phyloP scores from a whole-genome alignment of 73 alveolate genomes.

The Paramecium octaurelia region DNA sequence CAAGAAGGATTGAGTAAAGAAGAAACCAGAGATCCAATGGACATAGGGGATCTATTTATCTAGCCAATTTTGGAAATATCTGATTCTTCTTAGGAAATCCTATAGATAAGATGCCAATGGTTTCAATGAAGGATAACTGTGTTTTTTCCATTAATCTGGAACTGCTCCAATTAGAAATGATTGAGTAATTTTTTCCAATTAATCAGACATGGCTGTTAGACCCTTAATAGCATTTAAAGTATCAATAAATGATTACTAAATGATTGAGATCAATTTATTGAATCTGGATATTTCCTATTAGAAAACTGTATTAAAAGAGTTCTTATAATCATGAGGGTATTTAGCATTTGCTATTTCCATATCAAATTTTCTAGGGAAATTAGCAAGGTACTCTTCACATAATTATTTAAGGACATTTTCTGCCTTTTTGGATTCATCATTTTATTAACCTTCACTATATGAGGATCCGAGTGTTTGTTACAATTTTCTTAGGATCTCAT shows the following conservation, averaged over 20 bases:
- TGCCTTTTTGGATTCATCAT: slow-evolving; percentile 71
- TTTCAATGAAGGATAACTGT: slow-evolving; percentile 73
- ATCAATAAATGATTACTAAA: slow-evolving; percentile 68
- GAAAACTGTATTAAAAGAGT: slow-evolving; percentile 76
- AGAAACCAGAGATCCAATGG: background rate
- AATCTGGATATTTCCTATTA: slow-evolving; percentile 80
- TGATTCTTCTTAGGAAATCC: background rate
- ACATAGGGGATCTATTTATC: background rate
- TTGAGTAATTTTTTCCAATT: slow-evolving; percentile 77
- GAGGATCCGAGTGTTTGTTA: slow-evolving; percentile 63
- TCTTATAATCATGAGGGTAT: slow-evolving; percentile 88
- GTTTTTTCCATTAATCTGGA: slow-evolving; percentile 75
- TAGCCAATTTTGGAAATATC: background rate
- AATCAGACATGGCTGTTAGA: slow-evolving; percentile 74
- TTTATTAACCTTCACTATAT: slow-evolving; percentile 73
- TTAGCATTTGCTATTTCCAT: slow-evolving; percentile 84
- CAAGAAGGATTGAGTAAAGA: slow-evolving; percentile 34
- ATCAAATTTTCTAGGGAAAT: slow-evolving; percentile 89
- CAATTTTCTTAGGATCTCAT: background rate
- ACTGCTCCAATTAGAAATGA: slow-evolving; percentile 70
- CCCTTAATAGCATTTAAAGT: slow-evolving; percentile 80
- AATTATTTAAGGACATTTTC: slow-evolving; percentile 73
- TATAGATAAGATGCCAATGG: background rate
- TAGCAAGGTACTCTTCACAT: slow-evolving; percentile 83
- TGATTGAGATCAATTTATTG: slow-evolving; percentile 65